phyloP scores from a whole-genome alignment of 2,329 filamentous ascomycete genomes.

The Pseudogymnoascus pannorum region DNA sequence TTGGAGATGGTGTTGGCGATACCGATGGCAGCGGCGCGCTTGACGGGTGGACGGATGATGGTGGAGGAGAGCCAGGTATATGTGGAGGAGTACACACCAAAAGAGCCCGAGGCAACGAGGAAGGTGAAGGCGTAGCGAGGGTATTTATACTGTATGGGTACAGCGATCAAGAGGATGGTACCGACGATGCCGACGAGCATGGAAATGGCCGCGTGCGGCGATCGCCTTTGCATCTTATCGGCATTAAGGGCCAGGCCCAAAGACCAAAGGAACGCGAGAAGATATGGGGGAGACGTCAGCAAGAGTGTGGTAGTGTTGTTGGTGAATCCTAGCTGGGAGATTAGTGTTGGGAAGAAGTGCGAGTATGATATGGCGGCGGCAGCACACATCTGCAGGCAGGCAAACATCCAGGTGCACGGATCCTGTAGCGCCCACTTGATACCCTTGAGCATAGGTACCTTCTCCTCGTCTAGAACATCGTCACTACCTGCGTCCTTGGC shows the following conservation, averaged over 20 bases:
- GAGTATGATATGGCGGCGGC: slow-evolving; percentile 1
- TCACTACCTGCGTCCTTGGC: neutral
- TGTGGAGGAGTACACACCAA: slow-evolving; percentile 13
- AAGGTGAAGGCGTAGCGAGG: slow-evolving; percentile 14
- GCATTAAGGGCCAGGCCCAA: neutral
- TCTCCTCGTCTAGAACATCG: neutral
- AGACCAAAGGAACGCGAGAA: slow-evolving; percentile 11
- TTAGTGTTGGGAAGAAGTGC: slow-evolving; percentile 12
- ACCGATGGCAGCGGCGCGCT: slow-evolving; percentile 15
- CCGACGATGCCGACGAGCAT: slow-evolving; percentile 13
- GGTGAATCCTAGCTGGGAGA: slow-evolving; percentile 11
- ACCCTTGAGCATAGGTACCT: neutral
- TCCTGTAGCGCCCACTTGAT: neutral
- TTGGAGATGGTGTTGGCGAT: slow-evolving; percentile 14
- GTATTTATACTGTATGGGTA: neutral
- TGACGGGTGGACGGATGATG: slow-evolving; percentile 6
- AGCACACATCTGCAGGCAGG: slow-evolving; percentile 1
- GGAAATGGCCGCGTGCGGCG: slow-evolving; percentile 13
- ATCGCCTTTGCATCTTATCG: slow-evolving; percentile 14
- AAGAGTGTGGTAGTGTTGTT: slow-evolving; percentile 9
- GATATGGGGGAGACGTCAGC: slow-evolving; percentile 9
- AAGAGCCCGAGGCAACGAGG: slow-evolving; percentile 7
- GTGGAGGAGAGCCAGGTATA: slow-evolving; percentile 13
- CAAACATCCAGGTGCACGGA: slow-evolving; percentile 3
- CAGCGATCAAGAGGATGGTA: slow-evolving; percentile 3